Evolutionary conservation across 148 eudicot genomes (phyloP).

Genomic region (Rhododendron vialii): DNA sequence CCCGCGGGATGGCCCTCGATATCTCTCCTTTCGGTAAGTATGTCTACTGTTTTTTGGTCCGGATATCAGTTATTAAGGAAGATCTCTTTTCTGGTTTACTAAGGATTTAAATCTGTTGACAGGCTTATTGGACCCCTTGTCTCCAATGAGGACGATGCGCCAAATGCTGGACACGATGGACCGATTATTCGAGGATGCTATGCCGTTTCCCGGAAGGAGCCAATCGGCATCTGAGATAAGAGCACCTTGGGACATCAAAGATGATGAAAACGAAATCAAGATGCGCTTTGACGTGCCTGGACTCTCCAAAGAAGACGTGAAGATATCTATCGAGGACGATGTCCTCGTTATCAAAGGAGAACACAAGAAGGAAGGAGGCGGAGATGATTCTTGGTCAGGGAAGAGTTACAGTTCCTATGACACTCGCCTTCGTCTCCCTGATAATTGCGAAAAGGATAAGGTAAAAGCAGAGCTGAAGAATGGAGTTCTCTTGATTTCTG

Average conservation of each 20-base stretch:
- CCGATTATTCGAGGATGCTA: constrained; percentile 54
- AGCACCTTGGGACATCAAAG: constrained; percentile 74
- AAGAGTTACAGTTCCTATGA: constrained; percentile 47
- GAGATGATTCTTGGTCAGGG: constrained; percentile 33
- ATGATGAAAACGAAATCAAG: constrained; percentile 62
- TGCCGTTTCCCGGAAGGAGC: constrained; percentile 22
- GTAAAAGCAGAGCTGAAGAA: constrained; percentile 68
- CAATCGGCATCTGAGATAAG: constrained; percentile 36
- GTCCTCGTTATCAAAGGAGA: constrained; percentile 57
- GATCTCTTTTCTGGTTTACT: background rate
- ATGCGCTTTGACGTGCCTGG: constrained; percentile 95
- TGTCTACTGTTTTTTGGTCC: background rate
- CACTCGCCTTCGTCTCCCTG: constrained; percentile 59
- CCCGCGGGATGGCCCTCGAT: constrained; percentile 39
- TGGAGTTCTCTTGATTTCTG: constrained; percentile 60
- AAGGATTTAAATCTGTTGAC: background rate
- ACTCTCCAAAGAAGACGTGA: constrained; percentile 60
- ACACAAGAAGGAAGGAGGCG: constrained; percentile 32
- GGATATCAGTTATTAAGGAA: background rate
- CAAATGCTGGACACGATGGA: constrained; percentile 84
- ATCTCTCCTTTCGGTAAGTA: constrained; percentile 61
- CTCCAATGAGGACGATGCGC: constrained; percentile 79
- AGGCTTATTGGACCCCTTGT: constrained; percentile 68
- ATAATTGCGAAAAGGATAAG: constrained; percentile 55
- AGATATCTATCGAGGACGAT: constrained; percentile 52